Percentiles rank a stretch among this genome's conserved stretches.
These are phyloP conservation scores for Prunus dulcis DNA, from an alignment of 306 rosid genomes.

Conservation along the genomic window DNA sequence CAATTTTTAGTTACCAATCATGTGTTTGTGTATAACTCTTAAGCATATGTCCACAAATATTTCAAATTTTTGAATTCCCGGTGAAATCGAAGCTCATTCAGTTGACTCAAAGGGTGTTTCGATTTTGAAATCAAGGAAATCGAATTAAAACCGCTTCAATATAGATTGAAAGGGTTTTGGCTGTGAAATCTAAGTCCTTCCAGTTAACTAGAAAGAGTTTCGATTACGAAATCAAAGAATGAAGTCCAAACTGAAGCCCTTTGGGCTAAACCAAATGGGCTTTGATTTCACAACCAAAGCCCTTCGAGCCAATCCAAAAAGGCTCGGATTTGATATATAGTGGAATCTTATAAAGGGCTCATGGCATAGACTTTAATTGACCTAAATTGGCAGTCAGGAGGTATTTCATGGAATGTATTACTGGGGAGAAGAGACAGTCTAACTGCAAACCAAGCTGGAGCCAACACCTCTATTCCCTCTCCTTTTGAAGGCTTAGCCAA, in stretches of 20 bases:
- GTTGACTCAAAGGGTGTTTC: no score
- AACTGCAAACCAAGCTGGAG: constrained; percentile 61
- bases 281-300: no score
- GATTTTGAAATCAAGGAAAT: no score
- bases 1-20: not conserved
- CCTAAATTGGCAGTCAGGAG: constrained; percentile 49
- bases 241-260: no score
- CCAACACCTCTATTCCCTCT: constrained; percentile 48
- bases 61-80: not conserved
- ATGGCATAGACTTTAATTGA: not conserved
- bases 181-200: no score
- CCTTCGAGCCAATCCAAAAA: no score
- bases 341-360: no score
- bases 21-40: not conserved
- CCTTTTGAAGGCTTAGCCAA: constrained; percentile 48
- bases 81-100: not conserved
- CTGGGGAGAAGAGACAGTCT: constrained; percentile 70
- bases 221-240: no score
- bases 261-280: no score
- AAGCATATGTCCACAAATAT: not conserved
- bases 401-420: constrained; percentile 62
- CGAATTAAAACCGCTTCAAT: not conserved
- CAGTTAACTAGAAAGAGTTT: no score
- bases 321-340: no score
- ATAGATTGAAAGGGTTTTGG: no score